phyloP scores from a whole-genome alignment of 1,139 yeast species.

The Taphrina wiesneri region DNA sequence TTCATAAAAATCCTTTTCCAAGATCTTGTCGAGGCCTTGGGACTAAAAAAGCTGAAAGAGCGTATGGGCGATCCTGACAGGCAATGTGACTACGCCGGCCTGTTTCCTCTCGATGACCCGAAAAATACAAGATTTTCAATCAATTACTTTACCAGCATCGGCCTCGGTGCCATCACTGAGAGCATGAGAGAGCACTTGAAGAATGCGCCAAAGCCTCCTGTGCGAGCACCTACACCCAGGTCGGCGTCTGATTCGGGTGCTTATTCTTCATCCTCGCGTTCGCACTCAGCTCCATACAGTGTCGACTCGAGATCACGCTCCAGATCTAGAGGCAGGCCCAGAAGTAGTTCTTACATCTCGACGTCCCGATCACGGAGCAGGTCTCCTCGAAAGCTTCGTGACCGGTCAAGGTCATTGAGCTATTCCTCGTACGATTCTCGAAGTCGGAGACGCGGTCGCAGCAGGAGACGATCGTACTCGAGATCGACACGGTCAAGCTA shows the following conservation, averaged over 20 bases:
- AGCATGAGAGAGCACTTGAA: constrained; percentile 65
- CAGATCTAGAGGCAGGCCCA: background rate
- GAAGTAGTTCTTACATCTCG: background rate
- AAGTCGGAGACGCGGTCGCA: constrained; percentile 5
- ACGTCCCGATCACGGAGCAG: constrained; percentile 9
- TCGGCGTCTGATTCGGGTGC: constrained; percentile 12
- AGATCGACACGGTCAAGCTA: background rate
- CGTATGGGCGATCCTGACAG: constrained; percentile 54
- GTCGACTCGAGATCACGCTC: constrained; percentile 17
- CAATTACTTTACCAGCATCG: constrained; percentile 90
- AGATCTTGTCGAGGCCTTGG: constrained; percentile 77
- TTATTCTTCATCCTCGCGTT: background rate
- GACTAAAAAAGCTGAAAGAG: constrained; percentile 55
- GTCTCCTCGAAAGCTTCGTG: background rate
- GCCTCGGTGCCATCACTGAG: constrained; percentile 80
- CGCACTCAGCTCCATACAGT: constrained; percentile 2
- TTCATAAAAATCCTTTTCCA: constrained; percentile 78
- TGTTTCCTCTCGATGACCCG: constrained; percentile 51
- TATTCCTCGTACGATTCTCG: background rate
- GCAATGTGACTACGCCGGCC: constrained; percentile 39
- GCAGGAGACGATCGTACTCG: background rate
- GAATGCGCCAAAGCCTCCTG: constrained; percentile 28
- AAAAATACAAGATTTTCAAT: constrained; percentile 75
- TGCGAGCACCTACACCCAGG: constrained; percentile 10
- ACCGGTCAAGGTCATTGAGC: background rate